Base-by-base conservation (phyloP, 495 filamentous ascomycete genomes). In the Chaetomium tenue region DNA sequence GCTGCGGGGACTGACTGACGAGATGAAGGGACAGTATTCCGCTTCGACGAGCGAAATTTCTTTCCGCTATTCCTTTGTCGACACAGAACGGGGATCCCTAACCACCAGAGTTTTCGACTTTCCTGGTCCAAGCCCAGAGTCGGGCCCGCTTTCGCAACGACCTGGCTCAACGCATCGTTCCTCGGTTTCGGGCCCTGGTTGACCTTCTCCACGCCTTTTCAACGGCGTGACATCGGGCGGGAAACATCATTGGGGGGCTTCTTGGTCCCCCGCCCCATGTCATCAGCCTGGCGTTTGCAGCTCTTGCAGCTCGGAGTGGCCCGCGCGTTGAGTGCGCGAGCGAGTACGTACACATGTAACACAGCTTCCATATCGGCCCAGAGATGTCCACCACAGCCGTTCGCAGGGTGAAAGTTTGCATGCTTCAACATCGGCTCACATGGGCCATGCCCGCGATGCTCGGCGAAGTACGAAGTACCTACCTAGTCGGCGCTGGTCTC, bases 221-320 rank as follows among this genome's bases (percentile, higher is more conserved):
- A 72, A 71, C 70, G 64, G 70, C 66, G 70, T 74, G 44, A 69
- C 72, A 74, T 72, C 63, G 70, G 42, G 53, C 64, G 61, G 20
- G 42, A 37, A 25, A 26, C 53, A 37, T 63, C 18, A 48, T 48
- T 57, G 52, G 61, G 60, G 33, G 40, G 57, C 50, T 25, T 33
- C 56, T 18, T 44, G 58, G 9, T 50, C 33, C 57, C 53, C 30
- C 23, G 59, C 60, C 59, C 2, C 52, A 18, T 52, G 39, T 33
- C 33, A 53, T 55, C 65, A 50, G 54, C 47, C 61, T 63, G 65
- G 46, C 55, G 26, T 66, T 59, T 30, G 54, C 61, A 57, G 51
- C 62, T 53, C 60, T 28, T 39, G 37, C 56, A 44, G 39, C 22
- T 44, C 9, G 33, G 37, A 46, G 56, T 44, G 37, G 39, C 40